Evolutionary conservation across 1,139 yeast genomes (phyloP).

Genomic region (Arxiozyma slooffiae): DNA sequence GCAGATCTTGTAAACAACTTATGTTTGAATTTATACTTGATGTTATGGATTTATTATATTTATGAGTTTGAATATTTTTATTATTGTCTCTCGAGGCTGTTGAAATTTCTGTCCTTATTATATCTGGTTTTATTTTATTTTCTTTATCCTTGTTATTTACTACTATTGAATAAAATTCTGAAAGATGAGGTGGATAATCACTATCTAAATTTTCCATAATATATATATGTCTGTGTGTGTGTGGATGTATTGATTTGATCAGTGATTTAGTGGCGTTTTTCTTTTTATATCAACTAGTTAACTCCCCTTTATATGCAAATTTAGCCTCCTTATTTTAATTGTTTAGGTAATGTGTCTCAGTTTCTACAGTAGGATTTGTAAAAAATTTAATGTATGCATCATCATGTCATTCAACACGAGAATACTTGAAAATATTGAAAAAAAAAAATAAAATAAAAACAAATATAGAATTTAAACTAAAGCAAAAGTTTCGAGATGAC

Average conservation of each 20-base stretch:
- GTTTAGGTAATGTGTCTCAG: not conserved
- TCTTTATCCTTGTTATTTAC: constrained; percentile 10
- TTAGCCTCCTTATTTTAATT: too few relatives aligned
- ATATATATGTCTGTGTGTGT: not conserved
- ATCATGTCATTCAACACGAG: not conserved
- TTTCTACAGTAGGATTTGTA: too few relatives aligned
- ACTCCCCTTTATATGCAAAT: not conserved
- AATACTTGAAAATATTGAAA: not conserved
- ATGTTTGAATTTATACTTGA: constrained; percentile 23
- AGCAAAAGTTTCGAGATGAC: not conserved
- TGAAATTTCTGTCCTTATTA: not conserved
- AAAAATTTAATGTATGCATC: too few relatives aligned
- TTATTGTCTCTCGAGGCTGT: not conserved
- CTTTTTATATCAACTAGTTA: too few relatives aligned
- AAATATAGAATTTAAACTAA: too few relatives aligned
- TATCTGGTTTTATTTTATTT: not conserved
- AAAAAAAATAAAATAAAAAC: not conserved
- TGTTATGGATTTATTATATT: constrained; percentile 6
- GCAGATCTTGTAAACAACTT: constrained; percentile 38
- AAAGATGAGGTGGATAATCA: constrained; percentile 16
- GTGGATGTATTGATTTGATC: not conserved
- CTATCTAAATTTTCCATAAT: not conserved
- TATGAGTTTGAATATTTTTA: not conserved
- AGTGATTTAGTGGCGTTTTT: not conserved
- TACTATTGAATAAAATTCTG: constrained; percentile 28